Evolutionary conservation across 495 filamentous ascomycete genomes (phyloP).

Genomic region (Hypomontagnella monticulosa): DNA sequence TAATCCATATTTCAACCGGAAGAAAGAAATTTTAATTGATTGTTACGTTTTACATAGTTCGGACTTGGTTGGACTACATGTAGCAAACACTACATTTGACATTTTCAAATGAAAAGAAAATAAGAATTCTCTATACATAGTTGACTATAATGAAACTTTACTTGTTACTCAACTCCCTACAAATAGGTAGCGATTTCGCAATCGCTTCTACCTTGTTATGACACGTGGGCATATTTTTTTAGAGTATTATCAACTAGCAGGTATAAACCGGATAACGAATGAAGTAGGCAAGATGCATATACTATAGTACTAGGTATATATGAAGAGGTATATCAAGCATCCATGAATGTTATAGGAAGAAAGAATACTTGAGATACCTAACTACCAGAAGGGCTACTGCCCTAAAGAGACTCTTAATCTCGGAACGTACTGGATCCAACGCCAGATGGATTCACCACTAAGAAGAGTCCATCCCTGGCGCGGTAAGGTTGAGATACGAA

Average conservation of each 20-base stretch:
- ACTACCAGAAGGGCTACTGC: no score
- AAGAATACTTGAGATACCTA: no score
- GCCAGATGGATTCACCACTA: no score
- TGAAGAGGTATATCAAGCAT: no score
- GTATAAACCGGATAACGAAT: not conserved
- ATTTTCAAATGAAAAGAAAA: slow-evolving; percentile 17
- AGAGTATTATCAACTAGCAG: not conserved
- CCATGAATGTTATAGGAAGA: no score
- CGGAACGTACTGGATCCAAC: no score
- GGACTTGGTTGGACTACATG: slow-evolving; percentile 15
- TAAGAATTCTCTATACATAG: slow-evolving; percentile 2
- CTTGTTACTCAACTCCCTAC: no score
- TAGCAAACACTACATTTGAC: not conserved
- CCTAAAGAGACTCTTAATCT: no score
- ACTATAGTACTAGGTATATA: no score
- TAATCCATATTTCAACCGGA: not conserved
- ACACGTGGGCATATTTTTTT: slow-evolving; percentile 17
- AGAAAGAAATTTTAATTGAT: not conserved
- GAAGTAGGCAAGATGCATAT: no score
- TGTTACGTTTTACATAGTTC: slow-evolving; percentile 4
- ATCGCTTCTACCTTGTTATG: slow-evolving; percentile 12
- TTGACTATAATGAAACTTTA: slow-evolving; percentile 30
- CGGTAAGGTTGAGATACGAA: no score
- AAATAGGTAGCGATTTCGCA: slow-evolving; percentile 5
- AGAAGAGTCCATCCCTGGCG: no score